These are phyloP conservation scores for Boletus rubescentipes DNA, from an alignment of 768 basidiomycete species.

Conservation along the genomic window DNA sequence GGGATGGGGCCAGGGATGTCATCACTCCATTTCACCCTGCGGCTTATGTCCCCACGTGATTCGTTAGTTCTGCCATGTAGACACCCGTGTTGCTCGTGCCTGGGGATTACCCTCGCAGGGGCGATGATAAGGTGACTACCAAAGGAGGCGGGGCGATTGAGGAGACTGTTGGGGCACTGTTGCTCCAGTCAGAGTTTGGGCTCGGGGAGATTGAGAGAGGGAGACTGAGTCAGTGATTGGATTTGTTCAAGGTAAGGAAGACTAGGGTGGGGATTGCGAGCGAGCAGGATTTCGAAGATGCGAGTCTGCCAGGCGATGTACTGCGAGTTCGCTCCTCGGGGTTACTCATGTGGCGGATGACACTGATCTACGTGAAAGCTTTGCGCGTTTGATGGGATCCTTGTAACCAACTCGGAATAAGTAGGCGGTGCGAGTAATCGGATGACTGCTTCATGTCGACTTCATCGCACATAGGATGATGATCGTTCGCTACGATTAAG, in stretches of 20 bases:
- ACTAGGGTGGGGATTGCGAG: background rate
- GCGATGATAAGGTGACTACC: background rate
- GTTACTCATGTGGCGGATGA: too few species aligned
- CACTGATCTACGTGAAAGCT: too few species aligned
- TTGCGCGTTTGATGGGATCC: too few species aligned
- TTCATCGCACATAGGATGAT: too few species aligned
- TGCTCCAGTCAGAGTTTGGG: background rate
- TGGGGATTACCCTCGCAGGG: constrained; percentile 35
- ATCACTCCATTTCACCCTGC: constrained; percentile 72
- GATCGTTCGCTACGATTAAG: too few species aligned
- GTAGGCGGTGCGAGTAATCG: too few species aligned
- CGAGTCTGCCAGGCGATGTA: too few species aligned
- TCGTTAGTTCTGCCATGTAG: constrained; percentile 75
- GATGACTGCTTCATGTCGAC: too few species aligned
- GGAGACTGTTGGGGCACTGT: background rate
- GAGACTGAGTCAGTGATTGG: background rate
- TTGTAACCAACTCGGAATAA: too few species aligned
- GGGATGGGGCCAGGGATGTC: constrained; percentile 56
- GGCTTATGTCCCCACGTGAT: constrained; percentile 92
- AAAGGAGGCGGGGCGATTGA: background rate
- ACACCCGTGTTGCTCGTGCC: constrained; percentile 73
- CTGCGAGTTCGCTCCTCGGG: too few species aligned
- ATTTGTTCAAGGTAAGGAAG: background rate
- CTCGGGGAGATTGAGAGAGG: background rate
- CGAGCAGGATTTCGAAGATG: too few species aligned